Evolutionary conservation across 352 stramenopile species (phyloP), one percentile per base, ranked within the genome.

Genomic region (Phytophthora brassicae): DNA sequence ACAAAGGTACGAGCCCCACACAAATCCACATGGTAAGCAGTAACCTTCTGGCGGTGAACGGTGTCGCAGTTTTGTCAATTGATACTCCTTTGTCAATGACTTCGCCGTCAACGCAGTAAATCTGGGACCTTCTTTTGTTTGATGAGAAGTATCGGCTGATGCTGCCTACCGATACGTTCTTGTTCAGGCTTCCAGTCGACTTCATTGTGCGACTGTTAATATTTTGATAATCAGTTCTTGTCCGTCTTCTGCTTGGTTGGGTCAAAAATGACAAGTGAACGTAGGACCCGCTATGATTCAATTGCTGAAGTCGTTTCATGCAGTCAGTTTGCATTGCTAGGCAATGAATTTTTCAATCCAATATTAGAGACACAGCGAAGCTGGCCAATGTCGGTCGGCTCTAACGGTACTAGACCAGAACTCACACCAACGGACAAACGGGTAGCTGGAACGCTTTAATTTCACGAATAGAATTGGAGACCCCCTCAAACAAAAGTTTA

Each of bases 11-110:
- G n/a, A 64, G 35, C 23, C 62, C 52, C 16, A 54, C 43, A 22
- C 51, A 20, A n/a, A 63, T 14, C 58, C 64, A 65, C 6, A 65
- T 24, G 8, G 41, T 1, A 4, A 62, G 45, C 39, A 68, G 33
- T 33, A 49, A 2, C 3, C 42, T 23, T 12, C 23, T 59, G 1
- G 51, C 51, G 0, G 38, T 50, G 26, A 59, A 50, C 6, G 50
- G 20, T 20, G 50, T 39, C 13, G 5, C 31, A 17, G 14, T 24
- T 31, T 39, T 28, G 2, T 16, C 12, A 3, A 6, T 33, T 2
- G 16, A 16, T 4, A 23, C 4, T 14, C 28, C 45, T 7, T 52
- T 52, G 28, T 41, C 51, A 8, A 17, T 39, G 29, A 33, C 31
- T 6, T 59, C 51, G 2, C 23, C 38, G 3, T 59, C 39, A 0